phyloP scores from a whole-genome alignment of 2,329 filamentous ascomycete genomes.

The Diplocarpon rosae region DNA sequence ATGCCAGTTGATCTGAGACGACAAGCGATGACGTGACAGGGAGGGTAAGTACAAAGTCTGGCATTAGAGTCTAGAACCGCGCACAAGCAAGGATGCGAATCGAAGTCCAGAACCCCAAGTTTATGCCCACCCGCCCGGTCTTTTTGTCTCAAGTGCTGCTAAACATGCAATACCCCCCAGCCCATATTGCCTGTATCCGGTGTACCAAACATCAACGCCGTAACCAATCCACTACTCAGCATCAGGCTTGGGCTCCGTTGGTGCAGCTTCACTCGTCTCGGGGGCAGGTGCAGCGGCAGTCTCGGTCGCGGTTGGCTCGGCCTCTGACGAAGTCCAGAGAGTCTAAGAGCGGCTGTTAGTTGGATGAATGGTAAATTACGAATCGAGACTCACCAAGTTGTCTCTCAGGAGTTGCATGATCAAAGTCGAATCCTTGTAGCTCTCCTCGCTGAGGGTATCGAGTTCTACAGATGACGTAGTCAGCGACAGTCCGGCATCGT shows the following conservation, averaged over 20 bases:
- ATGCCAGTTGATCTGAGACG: conserved; percentile 2
- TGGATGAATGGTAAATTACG: neutral
- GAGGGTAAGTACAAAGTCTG: conserved; percentile 20
- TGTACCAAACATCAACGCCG: conserved; percentile 27
- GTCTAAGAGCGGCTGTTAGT: conserved; percentile 46
- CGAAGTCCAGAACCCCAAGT: conserved; percentile 22
- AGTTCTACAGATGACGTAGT: conserved; percentile 45
- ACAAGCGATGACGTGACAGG: conserved; percentile 9
- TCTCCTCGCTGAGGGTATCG: conserved; percentile 94
- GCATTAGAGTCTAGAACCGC: conserved; percentile 27
- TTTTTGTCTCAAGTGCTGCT: conserved; percentile 19
- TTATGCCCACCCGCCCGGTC: conserved; percentile 16
- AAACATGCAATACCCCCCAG: conserved; percentile 25
- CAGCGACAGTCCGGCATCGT: conserved; percentile 1
- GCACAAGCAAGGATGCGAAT: conserved; percentile 23
- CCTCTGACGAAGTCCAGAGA: conserved; percentile 98
- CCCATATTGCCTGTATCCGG: conserved; percentile 23
- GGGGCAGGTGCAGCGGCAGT: conserved; percentile 46
- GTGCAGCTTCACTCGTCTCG: conserved; percentile 36
- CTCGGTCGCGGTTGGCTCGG: conserved; percentile 62
- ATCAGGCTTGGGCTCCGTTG: conserved; percentile 27
- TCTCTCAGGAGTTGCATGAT: conserved; percentile 99
- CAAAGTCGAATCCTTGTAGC: conserved; percentile 95
- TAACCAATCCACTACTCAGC: conserved; percentile 25
- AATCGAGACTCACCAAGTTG: conserved; percentile 49